Evolutionary conservation across 2,329 filamentous ascomycete genomes (phyloP).

Genomic region (Emericellopsis atlantica): DNA sequence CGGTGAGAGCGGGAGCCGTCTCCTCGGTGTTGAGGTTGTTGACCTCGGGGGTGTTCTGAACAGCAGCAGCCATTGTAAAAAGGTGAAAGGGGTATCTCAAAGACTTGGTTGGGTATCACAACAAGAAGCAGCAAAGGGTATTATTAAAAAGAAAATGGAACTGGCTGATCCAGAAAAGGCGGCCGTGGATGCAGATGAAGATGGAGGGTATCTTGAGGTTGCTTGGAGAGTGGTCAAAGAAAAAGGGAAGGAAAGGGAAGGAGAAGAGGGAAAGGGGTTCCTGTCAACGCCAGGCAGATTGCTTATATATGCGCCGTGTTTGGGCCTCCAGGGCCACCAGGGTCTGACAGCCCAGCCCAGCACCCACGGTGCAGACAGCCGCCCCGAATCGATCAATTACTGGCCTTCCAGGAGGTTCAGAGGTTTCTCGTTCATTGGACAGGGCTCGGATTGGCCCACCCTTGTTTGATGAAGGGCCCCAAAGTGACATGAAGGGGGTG

Average conservation of each 20-base stretch:
- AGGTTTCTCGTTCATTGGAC: no score
- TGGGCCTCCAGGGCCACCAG: no score
- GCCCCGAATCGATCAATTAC: no score
- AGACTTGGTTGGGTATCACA: conserved; percentile 33
- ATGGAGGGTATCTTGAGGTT: conserved; percentile 15
- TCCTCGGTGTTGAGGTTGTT: conserved; percentile 34
- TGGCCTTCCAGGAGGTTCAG: no score
- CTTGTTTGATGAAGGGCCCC: no score
- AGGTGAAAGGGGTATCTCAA: conserved; percentile 15
- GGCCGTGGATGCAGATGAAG: conserved; percentile 14
- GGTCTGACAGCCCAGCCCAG: no score
- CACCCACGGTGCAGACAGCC: no score
- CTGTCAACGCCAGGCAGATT: conserved; percentile 1
- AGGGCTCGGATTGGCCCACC: no score
- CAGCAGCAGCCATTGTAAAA: conserved; percentile 60
- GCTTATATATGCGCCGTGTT: conserved; percentile 2
- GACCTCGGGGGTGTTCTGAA: conserved; percentile 56
- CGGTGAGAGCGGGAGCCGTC: conserved; percentile 21
- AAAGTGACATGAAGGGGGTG: no score
- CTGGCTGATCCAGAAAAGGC: conserved; percentile 10
- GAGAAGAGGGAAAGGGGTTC: conserved; percentile 2
- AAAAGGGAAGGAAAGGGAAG: not conserved
- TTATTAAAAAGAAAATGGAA: conserved; percentile 18
- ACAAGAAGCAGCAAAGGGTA: conserved; percentile 22
- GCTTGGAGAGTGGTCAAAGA: no score